Base-by-base conservation (phyloP, 495 filamentous ascomycete species). In the Neurospora tetraspora region DNA sequence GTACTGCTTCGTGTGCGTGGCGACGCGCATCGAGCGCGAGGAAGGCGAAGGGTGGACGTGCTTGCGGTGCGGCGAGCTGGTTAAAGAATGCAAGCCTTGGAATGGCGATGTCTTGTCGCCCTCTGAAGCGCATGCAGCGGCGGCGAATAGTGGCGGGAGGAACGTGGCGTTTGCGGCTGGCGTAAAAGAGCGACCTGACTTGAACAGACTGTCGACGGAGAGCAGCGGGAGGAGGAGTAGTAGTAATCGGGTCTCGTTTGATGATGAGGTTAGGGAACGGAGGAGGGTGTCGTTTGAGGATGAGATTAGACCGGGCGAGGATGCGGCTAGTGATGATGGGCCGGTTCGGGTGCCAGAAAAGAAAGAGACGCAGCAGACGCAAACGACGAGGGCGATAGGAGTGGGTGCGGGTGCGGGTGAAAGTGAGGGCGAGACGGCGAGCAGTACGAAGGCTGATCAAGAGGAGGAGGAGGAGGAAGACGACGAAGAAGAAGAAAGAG, bases 1-100 rank as follows among this genome's bases (percentile, higher is more conserved):
- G 61, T 98, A 98, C 82, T 99, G 96, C 80, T 99, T 95, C 76
- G 92, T 96, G n/a, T 99, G 96, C 80, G 81, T 98, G n/a, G 93
- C 95, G 4, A 91, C 93, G 45, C 89, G 92, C 72, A 82, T 99
- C 11, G 96, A 97, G 78, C 89, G 90, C 4, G 96, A 98, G 81
- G 96, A 98, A 76, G 96, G 95, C 8, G 94, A 98, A 75, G 96
- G 94, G 5, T 99, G 95, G 95, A 82, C 87, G n/a, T 99, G 96
- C 82, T 84, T 99, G 34, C 88, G 96, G 31, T 99, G 96, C 78
- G 94, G 94, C 1, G 91, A 92, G 75, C 69, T 91, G 43, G 88
- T 96, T 20, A 96, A 92, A 80, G 91, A 96, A 80, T 98, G 96
- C 80, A 91, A 90, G 76, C 94, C 96, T 9, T 99, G 96, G 96